Evolutionary conservation across 2,329 filamentous ascomycete species (phyloP), one percentile per base, ranked within the genome.

Genomic region (Calonectria ilicicola): DNA sequence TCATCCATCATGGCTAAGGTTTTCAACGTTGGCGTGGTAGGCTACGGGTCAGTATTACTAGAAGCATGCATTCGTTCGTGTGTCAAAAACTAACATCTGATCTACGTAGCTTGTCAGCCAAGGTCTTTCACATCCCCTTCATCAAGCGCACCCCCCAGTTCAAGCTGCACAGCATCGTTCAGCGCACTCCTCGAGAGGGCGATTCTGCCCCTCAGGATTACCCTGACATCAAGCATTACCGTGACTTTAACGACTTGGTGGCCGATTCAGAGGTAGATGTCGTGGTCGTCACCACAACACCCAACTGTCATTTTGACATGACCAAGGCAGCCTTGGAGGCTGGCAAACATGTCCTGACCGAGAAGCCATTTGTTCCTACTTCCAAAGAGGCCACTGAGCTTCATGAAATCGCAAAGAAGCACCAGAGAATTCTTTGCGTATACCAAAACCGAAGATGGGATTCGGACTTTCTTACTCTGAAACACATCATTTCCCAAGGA

Each of bases 111-210:
- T 79, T 89, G 64, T 90, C 89, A 5, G 94, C 94, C 82, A 95
- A 95, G 82, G 88, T 94, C 84, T 96, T 96, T 85, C 94, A 96
- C 83, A 95, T 96, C 80, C 94, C 94, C 73, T 93, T 95, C 84
- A 89, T 96, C 83, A 85, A 86, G 69, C 87, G 88, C 32, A 90
- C 92, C 0, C 86, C 91, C 9, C 85, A 89, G 67, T 88, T 95
- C 80, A 91, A 87, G 60, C 89, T 96, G 27, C 90, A 94, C 80
- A 91, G 92, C 75, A 91, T 96, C 77, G 92, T 95, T 44, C 94
- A 96, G 84, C 91, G 94, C 73, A 89, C 85, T 7, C 93, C 93
- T 5, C 89, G 88, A 74, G 83, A 88, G 2, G 85, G 87, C 21
- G 38, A 60, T 14, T 60, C 53, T 60, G 53, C 53, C 21, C 53